Conservation (phyloP, 2,329 filamentous ascomycete genomes). For the Fusarium musae region DNA sequence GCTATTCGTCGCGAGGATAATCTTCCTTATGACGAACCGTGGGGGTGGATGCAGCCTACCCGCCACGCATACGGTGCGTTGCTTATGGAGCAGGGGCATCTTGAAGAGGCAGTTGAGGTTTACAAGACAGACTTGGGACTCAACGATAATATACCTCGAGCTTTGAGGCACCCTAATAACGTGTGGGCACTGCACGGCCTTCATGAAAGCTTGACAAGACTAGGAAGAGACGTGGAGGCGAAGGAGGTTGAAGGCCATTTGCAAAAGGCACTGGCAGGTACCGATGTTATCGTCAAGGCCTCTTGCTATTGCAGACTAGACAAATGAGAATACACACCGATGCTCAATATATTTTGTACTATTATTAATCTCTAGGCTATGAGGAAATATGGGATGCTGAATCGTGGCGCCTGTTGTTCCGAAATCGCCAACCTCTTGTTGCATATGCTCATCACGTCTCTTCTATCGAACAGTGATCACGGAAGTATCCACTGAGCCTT, state of each 20-base stretch:
- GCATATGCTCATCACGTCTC: no score
- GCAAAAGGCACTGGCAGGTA: neutral
- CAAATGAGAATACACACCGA: neutral
- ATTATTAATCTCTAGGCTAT: rapidly evolving
- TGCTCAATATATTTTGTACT: no score
- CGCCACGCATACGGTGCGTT: conserved; percentile 77
- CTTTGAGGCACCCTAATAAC: conserved; percentile 76
- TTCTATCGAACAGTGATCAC: neutral
- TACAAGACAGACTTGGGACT: conserved; percentile 72
- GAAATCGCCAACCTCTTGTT: rapidly evolving
- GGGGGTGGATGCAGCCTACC: conserved; percentile 83
- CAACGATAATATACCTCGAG: conserved; percentile 68
- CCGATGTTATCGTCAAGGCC: conserved; percentile 9
- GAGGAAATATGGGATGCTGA: neutral
- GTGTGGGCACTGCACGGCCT: conserved; percentile 81
- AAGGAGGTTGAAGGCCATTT: neutral
- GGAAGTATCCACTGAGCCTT: rapidly evolving
- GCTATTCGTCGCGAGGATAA: conserved; percentile 70
- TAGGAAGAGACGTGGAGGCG: conserved; percentile 57
- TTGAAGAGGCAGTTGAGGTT: conserved; percentile 64
- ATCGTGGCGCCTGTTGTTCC: rapidly evolving
- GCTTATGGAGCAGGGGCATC: conserved; percentile 72
- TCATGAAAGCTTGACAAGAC: conserved; percentile 72
- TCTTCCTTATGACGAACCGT: conserved; percentile 78
- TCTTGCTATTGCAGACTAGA: conserved; percentile 24